Conservation (phyloP, 192 early-diverging fungal species). For the Piromyces sp. region DNA sequence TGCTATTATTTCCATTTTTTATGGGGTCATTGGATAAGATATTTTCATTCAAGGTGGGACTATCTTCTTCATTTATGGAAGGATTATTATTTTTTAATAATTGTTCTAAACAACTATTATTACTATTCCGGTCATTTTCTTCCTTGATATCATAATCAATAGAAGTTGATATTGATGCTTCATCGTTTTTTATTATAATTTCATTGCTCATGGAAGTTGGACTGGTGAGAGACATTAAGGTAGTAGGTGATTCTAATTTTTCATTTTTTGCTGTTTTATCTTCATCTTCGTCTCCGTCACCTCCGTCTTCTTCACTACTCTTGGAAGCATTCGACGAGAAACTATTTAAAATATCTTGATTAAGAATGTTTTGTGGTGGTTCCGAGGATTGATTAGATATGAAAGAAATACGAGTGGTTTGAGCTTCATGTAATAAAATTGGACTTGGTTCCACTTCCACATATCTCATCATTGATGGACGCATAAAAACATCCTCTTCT, state of each 20-base stretch:
- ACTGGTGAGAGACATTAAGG: not conserved
- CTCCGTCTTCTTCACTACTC: no score
- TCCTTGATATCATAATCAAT: no score
- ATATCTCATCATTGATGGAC: not conserved
- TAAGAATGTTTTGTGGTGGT: not conserved
- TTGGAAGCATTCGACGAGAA: not conserved
- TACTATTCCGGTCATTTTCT: no score
- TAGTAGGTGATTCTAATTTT: not conserved
- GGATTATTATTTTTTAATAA: no score
- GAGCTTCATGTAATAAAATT: not conserved
- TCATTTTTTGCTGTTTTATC: not conserved
- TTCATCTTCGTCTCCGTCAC: not conserved
- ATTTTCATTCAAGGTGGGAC: no score
- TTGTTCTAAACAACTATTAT: no score
- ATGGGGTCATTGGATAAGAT: no score
- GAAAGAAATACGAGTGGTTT: not conserved
- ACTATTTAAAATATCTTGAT: not conserved
- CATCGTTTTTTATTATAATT: not conserved
- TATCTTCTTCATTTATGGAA: no score
- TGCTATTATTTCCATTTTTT: no score
- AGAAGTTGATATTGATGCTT: no score
- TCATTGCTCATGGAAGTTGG: not conserved
- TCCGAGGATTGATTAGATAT: not conserved
- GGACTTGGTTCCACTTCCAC: not conserved
- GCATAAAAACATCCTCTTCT: not conserved